Base-by-base conservation (phyloP, 352 stramenopile genomes). In the Phytophthora niederhauseri region DNA sequence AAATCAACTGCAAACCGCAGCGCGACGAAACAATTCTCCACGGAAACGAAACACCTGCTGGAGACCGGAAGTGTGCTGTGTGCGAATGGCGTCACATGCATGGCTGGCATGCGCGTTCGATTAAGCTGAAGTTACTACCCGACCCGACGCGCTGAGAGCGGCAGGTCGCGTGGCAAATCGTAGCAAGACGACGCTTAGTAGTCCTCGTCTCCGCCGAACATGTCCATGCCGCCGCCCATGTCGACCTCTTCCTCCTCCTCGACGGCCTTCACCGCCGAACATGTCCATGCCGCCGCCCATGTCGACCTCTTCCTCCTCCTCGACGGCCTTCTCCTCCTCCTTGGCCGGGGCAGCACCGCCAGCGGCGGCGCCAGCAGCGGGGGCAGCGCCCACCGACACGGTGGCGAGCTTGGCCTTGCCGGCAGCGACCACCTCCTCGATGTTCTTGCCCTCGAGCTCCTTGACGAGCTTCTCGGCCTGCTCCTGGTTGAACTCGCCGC, bases 371-470 rank as follows among this genome's bases (percentile, higher is more conserved):
- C 77, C 63, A 54, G 66, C 71, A 57, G 78, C 69, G 15, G 77
- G 66, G 49, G 80, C 76, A 64, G 77, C 82, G 70, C 89, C 85
- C 54, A 95, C 76, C 70, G 85, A 90, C 64, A 96, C 85, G 36
- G 80, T 92, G 41, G 87, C 74, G 66, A 96, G 83, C 84, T 96
- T 96, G 20, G 72, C 80, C 79, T 95, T 91, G 75, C 89, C 89
- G 52, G 84, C 87, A n/a, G 76, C 81, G 73, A 96, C 81, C 66
- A 96, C 78, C 75, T 96, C 89, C 49, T 94, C 78, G 71, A 95
- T 82, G 82, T 93, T 87, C 84, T 96, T 96, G 80, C 87, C 89
- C 73, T 94, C 87, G 57, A 96, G 80, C 77, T 96, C 89, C 82
- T 95, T 95, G 48, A 96, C 57, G 43, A 96, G 82, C 56, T 85